These are phyloP conservation scores for Rhodotorula paludigena DNA, from an alignment of 768 basidiomycete genomes.

Conservation along the genomic window DNA sequence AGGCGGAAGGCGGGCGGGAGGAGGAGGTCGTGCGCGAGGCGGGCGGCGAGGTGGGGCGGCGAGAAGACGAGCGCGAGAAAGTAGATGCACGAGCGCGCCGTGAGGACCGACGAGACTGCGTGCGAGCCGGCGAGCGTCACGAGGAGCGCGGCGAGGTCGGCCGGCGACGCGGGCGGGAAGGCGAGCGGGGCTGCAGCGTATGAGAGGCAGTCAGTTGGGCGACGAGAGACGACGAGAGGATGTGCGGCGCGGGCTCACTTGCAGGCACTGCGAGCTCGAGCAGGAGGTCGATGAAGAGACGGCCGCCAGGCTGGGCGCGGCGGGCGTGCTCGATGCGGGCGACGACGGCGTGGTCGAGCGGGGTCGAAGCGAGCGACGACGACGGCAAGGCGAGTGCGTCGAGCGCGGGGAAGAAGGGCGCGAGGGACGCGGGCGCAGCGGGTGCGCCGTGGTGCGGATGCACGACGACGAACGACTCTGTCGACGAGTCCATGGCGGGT, in stretches of 20 bases:
- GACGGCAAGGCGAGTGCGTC: background rate
- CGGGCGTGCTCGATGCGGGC: background rate
- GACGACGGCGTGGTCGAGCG: background rate
- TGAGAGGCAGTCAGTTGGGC: too few relatives aligned
- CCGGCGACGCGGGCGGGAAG: background rate
- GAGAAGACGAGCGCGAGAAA: slow-evolving; percentile 30
- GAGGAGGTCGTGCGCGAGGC: slow-evolving; percentile 9
- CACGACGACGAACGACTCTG: background rate
- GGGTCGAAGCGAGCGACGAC: background rate
- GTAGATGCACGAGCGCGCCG: slow-evolving; percentile 30
- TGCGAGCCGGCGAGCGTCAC: background rate
- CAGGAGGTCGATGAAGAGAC: slow-evolving; percentile 28
- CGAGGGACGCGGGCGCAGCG: background rate
- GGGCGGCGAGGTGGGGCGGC: background rate
- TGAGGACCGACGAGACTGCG: background rate
- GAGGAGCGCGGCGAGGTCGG: background rate
- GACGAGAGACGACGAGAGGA: too few relatives aligned
- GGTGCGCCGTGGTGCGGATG: background rate
- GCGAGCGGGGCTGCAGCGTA: background rate
- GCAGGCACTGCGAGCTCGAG: slow-evolving; percentile 7
- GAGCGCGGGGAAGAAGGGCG: background rate
- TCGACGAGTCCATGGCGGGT: background rate
- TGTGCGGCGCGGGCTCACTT: too few relatives aligned
- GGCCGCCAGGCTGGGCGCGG: slow-evolving; percentile 8
- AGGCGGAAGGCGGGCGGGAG: slow-evolving; percentile 30